Percentiles rank a stretch among this genome's conserved stretches.
phyloP scores from a whole-genome alignment of 2,329 filamentous ascomycete genomes.

The Cladophialophora exuberans region DNA sequence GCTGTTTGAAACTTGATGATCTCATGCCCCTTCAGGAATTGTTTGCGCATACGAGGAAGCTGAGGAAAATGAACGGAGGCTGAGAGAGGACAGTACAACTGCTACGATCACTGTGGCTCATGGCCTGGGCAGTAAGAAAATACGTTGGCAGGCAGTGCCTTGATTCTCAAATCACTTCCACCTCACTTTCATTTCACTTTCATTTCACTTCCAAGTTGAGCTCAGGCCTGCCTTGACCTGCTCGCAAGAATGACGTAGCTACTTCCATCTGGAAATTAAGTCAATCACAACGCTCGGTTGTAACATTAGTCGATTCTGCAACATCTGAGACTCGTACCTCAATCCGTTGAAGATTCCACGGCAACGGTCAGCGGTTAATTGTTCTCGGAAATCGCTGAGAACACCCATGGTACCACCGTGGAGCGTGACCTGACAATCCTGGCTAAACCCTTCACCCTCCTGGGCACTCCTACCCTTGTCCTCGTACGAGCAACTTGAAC shows the following conservation, averaged over 20 bases:
- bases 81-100: no score
- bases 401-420: neutral
- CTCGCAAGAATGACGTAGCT: no score
- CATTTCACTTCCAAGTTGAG: no score
- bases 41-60: neutral
- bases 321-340: neutral
- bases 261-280: neutral
- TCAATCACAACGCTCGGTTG: neutral
- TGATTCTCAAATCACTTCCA: no score
- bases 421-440: neutral
- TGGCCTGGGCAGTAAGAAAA: no score
- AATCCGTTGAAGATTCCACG: neutral
- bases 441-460: neutral
- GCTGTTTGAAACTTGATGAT: neutral
- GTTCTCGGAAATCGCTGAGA: slow-evolving; percentile 1
- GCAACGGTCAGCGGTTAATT: slow-evolving; percentile 10
- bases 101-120: no score
- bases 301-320: slow-evolving; percentile 9
- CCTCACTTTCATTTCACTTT: no score
- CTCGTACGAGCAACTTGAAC: no score
- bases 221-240: no score
- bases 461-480: no score
- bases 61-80: neutral
- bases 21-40: neutral
- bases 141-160: no score